A percentile compares a stretch with the other conserved stretches of the same genome.
phyloP scores from a whole-genome alignment of 108 stramenopile species.

The Mediolabrus comicus region DNA sequence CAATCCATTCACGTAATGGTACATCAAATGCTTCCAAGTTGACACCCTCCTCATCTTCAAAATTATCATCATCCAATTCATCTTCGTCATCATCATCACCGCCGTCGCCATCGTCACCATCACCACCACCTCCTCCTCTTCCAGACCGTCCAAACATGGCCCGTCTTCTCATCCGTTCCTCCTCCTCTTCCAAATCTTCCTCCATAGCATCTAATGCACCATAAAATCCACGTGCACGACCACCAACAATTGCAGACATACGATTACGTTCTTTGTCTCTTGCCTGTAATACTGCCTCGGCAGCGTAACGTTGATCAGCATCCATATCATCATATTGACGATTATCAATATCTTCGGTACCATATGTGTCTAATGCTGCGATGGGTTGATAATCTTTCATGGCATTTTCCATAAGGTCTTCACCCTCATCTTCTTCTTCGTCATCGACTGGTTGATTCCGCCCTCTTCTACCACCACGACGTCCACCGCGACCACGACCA shows the following conservation, averaged over 20 bases:
- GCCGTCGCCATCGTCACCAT: slow-evolving; percentile 34
- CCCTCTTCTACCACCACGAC: background rate
- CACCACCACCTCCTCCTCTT: slow-evolving; percentile 15
- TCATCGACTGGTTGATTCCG: slow-evolving; percentile 5
- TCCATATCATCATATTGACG: slow-evolving; percentile 85
- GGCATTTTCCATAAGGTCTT: slow-evolving; percentile 94
- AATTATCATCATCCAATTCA: slow-evolving; percentile 77
- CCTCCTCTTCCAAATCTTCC: slow-evolving; percentile 74
- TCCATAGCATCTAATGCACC: slow-evolving; percentile 72
- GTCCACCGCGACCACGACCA: background rate
- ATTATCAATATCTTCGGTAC: slow-evolving; percentile 91
- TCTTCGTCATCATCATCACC: slow-evolving; percentile 40
- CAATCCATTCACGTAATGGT: slow-evolving; percentile 97
- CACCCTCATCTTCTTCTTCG: slow-evolving; percentile 94
- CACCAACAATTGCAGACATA: slow-evolving; percentile 44
- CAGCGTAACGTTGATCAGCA: slow-evolving; percentile 78
- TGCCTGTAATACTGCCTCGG: slow-evolving; percentile 73
- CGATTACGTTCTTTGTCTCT: slow-evolving; percentile 56
- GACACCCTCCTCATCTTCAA: slow-evolving; percentile 86
- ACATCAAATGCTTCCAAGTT: slow-evolving; percentile 98
- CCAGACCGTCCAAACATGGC: slow-evolving; percentile 42
- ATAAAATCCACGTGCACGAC: slow-evolving; percentile 65
- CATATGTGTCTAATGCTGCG: slow-evolving; percentile 94
- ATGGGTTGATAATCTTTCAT: slow-evolving; percentile 94
- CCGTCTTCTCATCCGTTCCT: slow-evolving; percentile 67